Conservation (phyloP, 2,329 filamentous ascomycete species). For the Fulvia fulva region DNA sequence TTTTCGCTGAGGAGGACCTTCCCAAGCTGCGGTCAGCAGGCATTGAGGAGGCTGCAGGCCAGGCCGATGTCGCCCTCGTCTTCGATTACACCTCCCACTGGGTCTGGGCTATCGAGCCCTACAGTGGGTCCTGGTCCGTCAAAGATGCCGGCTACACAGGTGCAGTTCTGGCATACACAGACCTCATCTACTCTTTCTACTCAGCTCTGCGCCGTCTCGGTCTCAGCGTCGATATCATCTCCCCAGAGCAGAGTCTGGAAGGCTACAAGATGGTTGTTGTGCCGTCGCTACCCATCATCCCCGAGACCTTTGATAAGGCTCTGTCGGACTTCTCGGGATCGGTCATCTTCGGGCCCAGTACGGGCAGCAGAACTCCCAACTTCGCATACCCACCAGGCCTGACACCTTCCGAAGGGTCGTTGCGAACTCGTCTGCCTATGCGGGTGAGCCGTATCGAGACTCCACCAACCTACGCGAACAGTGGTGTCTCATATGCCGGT, state of each 20-base stretch:
- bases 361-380: conserved; percentile 18
- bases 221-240: conserved; percentile 24
- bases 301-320: conserved; percentile 13
- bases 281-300: conserved; percentile 23
- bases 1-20: conserved; percentile 17
- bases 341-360: conserved; percentile 20
- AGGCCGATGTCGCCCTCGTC: conserved; percentile 20
- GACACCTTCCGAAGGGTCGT: conserved; percentile 15
- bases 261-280: conserved; percentile 24
- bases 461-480: conserved; percentile 18
- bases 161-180: conserved; percentile 14
- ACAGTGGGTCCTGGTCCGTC: conserved; percentile 20
- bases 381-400: conserved; percentile 22
- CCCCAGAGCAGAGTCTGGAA: conserved; percentile 16
- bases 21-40: conserved; percentile 6
- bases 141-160: conserved; percentile 20
- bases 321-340: conserved; percentile 16
- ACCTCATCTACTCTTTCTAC: conserved; percentile 23
- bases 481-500: conserved; percentile 18
- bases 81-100: conserved; percentile 23
- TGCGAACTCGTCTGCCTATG: conserved; percentile 16
- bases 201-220: conserved; percentile 21
- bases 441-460: conserved; percentile 23
- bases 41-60: not conserved
- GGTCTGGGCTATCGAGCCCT: conserved; percentile 25